Evolutionary conservation across 306 rosid genomes (phyloP).

Genomic region (Fagus sylvatica): DNA sequence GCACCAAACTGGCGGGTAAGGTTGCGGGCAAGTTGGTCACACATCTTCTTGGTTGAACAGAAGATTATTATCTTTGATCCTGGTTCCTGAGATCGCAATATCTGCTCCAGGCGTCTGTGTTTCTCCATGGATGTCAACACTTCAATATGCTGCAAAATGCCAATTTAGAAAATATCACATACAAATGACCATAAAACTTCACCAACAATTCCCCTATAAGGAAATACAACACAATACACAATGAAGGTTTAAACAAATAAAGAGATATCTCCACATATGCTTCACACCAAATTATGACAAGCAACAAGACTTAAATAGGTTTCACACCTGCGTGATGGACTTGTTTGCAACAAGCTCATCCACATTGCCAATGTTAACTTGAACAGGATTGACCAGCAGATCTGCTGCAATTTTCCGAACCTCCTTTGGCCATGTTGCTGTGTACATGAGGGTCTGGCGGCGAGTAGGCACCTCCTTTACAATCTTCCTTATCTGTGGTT

Average conservation of each 20-base stretch:
- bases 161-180: constrained; percentile 3
- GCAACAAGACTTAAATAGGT: not conserved
- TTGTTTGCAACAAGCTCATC: constrained; percentile 98
- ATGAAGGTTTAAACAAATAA: not conserved
- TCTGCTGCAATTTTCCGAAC: constrained; percentile 98
- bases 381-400: constrained; percentile 84
- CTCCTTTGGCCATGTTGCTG: constrained; percentile 99
- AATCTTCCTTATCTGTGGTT: constrained; percentile 97
- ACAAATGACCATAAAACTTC: constrained; percentile 8
- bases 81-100: constrained; percentile 88
- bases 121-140: constrained; percentile 71
- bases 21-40: constrained; percentile 95
- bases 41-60: constrained; percentile 98
- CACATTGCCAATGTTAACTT: constrained; percentile 95
- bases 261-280: not conserved
- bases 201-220: not conserved
- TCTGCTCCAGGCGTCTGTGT: constrained; percentile 78
- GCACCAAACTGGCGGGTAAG: constrained; percentile 94
- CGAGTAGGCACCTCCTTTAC: constrained; percentile 94
- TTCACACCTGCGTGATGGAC: constrained; percentile 85
- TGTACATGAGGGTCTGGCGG: constrained; percentile 93
- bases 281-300: not conserved
- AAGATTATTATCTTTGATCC: constrained; percentile 91
- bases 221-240: constrained; percentile 9
- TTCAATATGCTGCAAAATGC: constrained; percentile 73